phyloP scores from a whole-genome alignment of 345 rosid species.

The Anastatica hierochuntica region DNA sequence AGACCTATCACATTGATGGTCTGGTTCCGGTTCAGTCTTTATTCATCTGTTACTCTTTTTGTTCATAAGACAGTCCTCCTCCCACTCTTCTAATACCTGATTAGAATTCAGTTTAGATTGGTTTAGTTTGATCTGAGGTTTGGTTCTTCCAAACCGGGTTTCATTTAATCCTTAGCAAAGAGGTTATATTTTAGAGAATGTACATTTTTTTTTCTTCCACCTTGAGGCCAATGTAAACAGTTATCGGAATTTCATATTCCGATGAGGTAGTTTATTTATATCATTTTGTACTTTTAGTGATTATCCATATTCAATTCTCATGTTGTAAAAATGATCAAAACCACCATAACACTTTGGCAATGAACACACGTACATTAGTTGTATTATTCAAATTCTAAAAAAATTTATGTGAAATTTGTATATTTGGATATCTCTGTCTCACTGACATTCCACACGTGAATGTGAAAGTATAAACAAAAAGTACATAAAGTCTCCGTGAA shows the following conservation, averaged over 20 bases:
- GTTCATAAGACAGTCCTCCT: conserved; percentile 23
- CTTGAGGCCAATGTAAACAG: conserved; percentile 23
- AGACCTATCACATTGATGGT: conserved; percentile 6
- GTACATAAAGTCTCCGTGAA: too few species aligned
- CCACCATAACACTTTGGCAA: too few species aligned
- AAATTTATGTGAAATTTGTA: too few species aligned
- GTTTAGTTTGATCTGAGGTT: conserved; percentile 16
- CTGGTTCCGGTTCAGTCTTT: conserved; percentile 8
- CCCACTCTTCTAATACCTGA: conserved; percentile 22
- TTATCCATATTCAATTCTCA: too few species aligned
- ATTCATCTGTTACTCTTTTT: conserved; percentile 17
- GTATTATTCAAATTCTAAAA: too few species aligned
- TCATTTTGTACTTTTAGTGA: too few species aligned
- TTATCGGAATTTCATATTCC: neutral
- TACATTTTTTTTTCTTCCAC: conserved; percentile 20
- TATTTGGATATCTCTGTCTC: too few species aligned
- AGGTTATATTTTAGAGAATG: conserved; percentile 18
- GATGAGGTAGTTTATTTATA: too few species aligned
- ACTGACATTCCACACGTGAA: too few species aligned
- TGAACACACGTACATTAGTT: too few species aligned
- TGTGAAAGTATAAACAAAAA: too few species aligned
- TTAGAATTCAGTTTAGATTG: conserved; percentile 22
- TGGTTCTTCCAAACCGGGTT: conserved; percentile 26
- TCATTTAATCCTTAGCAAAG: conserved; percentile 10
- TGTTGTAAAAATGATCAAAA: too few species aligned